phyloP scores from a whole-genome alignment of 305 asterid species.

The Andrographis paniculata region DNA sequence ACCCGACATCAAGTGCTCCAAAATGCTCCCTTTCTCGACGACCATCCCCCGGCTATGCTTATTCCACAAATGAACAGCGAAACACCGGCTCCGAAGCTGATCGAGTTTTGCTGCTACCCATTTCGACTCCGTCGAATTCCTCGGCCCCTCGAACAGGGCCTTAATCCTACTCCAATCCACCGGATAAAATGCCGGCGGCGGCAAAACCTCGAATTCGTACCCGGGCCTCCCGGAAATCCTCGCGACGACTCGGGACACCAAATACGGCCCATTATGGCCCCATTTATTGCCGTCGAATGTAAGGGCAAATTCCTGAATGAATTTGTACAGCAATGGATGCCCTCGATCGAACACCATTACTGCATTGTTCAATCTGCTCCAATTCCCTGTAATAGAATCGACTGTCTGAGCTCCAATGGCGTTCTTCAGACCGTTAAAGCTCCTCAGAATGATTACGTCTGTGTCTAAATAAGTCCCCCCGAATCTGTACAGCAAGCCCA shows the following conservation, averaged over 20 bases:
- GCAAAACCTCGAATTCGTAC: slow-evolving; percentile 47
- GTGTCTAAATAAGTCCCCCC: slow-evolving; percentile 90
- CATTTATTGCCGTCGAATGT: slow-evolving; percentile 86
- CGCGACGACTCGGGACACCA: slow-evolving; percentile 78
- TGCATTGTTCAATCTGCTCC: slow-evolving; percentile 89
- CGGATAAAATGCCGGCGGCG: slow-evolving; percentile 81
- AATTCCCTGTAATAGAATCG: slow-evolving; percentile 45
- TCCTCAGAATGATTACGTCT: slow-evolving; percentile 56
- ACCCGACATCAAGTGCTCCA: slow-evolving; percentile 43
- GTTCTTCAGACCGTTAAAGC: slow-evolving; percentile 40
- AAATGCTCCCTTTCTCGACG: slow-evolving; percentile 67
- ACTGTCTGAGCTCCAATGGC: slow-evolving; percentile 73
- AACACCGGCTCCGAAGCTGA: slow-evolving; percentile 48
- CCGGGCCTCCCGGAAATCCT: slow-evolving; percentile 48
- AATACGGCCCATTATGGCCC: slow-evolving; percentile 96
- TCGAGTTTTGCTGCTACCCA: slow-evolving; percentile 55
- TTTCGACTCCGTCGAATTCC: slow-evolving; percentile 33
- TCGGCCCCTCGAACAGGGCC: slow-evolving; percentile 51
- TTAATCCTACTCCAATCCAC: slow-evolving; percentile 75
- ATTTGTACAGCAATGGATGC: slow-evolving; percentile 65
- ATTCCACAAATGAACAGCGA: slow-evolving; percentile 81
- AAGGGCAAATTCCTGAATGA: slow-evolving; percentile 77
- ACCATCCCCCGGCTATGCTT: slow-evolving; percentile 59
- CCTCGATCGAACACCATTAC: slow-evolving; percentile 74
- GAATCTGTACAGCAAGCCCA: slow-evolving; percentile 61